These are phyloP conservation scores for Aspergillus ibericus DNA, from an alignment of 2,329 filamentous ascomycete species.

Conservation along the genomic window DNA sequence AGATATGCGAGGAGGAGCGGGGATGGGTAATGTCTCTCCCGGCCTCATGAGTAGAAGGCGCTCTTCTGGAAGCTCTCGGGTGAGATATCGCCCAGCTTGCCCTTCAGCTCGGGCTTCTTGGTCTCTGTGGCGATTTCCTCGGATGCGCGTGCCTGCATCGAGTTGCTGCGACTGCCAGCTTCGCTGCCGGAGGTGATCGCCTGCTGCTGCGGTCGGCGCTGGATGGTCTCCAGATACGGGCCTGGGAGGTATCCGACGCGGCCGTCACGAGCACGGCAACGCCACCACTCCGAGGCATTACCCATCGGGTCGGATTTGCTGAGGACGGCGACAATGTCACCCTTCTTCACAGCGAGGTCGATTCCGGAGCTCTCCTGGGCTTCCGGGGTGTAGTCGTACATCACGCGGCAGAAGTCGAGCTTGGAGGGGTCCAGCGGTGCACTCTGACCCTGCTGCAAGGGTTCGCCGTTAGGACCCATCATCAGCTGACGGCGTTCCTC, in stretches of 20 bases:
- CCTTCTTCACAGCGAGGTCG: conserved; percentile 89
- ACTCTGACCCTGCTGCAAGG: conserved; percentile 28
- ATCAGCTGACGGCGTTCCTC: conserved; percentile 65
- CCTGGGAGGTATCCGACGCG: conserved; percentile 88
- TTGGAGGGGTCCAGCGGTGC: conserved; percentile 76
- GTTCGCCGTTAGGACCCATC: conserved; percentile 52
- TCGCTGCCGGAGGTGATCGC: conserved; percentile 43
- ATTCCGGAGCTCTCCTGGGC: conserved; percentile 64
- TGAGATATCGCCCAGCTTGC: conserved; percentile 64
- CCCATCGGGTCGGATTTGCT: conserved; percentile 90
- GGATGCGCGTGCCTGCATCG: conserved; percentile 46
- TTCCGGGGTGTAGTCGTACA: conserved; percentile 92
- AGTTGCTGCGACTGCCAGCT: conserved; percentile 53
- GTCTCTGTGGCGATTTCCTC: conserved; percentile 22
- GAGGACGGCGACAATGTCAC: conserved; percentile 90
- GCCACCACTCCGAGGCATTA: conserved; percentile 95
- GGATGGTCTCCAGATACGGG: conserved; percentile 80
- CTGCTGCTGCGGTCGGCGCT: conserved; percentile 51
- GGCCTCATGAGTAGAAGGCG: conserved; percentile 61
- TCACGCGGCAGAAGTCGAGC: conserved; percentile 91
- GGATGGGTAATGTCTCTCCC: background rate
- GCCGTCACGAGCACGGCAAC: conserved; percentile 85
- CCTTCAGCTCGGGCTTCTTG: conserved; percentile 52
- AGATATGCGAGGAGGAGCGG: background rate
- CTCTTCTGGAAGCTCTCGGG: conserved; percentile 72